A percentile compares a stretch with the other conserved stretches of the same genome.
phyloP scores from a whole-genome alignment of 2,329 filamentous ascomycete species.

The Epichloe sibirici region DNA sequence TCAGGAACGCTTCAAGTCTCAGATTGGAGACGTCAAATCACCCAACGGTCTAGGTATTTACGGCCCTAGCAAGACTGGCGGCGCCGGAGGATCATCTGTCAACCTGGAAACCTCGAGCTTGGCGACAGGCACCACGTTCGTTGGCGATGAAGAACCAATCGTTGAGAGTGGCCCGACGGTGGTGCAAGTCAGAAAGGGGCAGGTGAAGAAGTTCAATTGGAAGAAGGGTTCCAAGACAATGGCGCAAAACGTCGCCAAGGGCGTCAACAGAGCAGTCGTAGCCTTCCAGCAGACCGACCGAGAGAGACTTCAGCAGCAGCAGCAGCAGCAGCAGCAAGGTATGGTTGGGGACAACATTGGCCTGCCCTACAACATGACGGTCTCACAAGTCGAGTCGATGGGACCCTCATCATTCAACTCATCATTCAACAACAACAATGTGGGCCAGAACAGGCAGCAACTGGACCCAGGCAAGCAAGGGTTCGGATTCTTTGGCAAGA shows the following conservation, averaged over 20 bases:
- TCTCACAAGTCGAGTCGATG: conserved; percentile 40
- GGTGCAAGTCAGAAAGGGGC: conserved; percentile 87
- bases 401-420: conserved; percentile 15
- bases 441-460: conserved; percentile 14
- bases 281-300: conserved; percentile 51
- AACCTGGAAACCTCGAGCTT: conserved; percentile 42
- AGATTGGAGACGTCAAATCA: conserved; percentile 41
- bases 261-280: conserved; percentile 82
- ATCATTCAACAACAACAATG: not conserved
- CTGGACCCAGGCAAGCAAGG: conserved; percentile 37
- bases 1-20: conserved; percentile 82
- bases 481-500: conserved; percentile 60
- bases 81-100: conserved; percentile 32
- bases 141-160: conserved; percentile 55
- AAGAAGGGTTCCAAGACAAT: conserved; percentile 92
- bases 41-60: conserved; percentile 48
- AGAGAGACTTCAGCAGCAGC: conserved; percentile 40
- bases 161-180: conserved; percentile 75
- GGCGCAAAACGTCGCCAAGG: conserved; percentile 87
- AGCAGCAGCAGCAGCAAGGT: conserved; percentile 28
- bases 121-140: conserved; percentile 44
- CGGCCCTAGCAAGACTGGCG: conserved; percentile 34
- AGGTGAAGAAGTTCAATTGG: conserved; percentile 96
- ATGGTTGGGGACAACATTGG: conserved; percentile 53
- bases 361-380: conserved; percentile 58